Conservation (phyloP, 352 stramenopile species). For the Plasmopara viticola region DNA sequence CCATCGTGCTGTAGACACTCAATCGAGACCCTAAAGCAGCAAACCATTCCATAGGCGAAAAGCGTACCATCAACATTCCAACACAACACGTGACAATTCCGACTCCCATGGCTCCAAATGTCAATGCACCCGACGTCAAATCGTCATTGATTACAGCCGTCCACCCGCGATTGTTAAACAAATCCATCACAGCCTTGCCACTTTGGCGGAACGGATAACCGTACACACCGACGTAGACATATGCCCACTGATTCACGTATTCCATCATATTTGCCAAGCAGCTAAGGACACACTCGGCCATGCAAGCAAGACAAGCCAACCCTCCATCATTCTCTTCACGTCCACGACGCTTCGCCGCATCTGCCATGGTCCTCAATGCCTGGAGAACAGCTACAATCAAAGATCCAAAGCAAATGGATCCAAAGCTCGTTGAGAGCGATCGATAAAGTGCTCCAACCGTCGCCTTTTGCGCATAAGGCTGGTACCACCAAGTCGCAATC, state of each 20-base stretch:
- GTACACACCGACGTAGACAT: conserved; percentile 88
- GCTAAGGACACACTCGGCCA: conserved; percentile 82
- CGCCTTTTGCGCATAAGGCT: conserved; percentile 45
- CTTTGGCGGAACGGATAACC: conserved; percentile 80
- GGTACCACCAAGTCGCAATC: conserved; percentile 83
- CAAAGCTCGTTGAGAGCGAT: conserved; percentile 73
- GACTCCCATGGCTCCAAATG: conserved; percentile 75
- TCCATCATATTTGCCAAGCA: conserved; percentile 83
- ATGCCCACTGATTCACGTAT: conserved; percentile 89
- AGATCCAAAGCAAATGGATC: conserved; percentile 80
- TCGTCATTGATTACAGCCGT: conserved; percentile 89
- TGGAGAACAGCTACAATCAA: conserved; percentile 84
- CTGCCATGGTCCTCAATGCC: conserved; percentile 68
- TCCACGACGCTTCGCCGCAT: conserved; percentile 60
- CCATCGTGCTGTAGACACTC: conserved; percentile 51
- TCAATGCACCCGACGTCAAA: conserved; percentile 73
- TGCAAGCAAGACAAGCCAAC: conserved; percentile 76
- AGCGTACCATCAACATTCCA: conserved; percentile 62
- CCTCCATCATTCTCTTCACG: conserved; percentile 66
- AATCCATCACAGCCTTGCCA: conserved; percentile 83
- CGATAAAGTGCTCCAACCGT: conserved; percentile 69
- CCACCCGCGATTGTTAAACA: conserved; percentile 83
- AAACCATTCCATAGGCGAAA: conserved; percentile 57
- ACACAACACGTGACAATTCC: conserved; percentile 60
- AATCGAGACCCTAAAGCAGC: conserved; percentile 38